Percentiles rank a stretch among this genome's conserved stretches.
Evolutionary conservation across 257 asterid genomes (phyloP).

Genomic region (Vinca minor): DNA sequence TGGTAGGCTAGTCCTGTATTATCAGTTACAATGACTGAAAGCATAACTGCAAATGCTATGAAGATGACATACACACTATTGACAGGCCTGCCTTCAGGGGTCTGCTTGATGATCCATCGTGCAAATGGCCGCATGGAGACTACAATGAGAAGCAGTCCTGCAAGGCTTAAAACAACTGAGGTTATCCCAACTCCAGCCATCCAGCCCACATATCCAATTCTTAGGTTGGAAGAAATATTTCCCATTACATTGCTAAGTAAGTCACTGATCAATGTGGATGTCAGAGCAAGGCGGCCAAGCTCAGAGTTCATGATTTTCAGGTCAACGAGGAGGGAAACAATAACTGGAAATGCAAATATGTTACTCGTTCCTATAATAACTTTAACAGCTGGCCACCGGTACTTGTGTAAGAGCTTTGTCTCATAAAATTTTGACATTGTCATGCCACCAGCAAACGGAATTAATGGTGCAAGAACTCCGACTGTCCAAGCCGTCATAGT

Average conservation of each 20-base stretch:
- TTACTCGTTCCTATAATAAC: conserved; percentile 35
- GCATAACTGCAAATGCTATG: conserved; percentile 37
- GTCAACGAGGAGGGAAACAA: conserved; percentile 54
- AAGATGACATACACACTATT: conserved; percentile 37
- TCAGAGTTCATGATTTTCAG: conserved; percentile 62
- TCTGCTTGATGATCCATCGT: conserved; percentile 44
- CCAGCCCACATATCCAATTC: conserved; percentile 37
- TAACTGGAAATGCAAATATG: conserved; percentile 44
- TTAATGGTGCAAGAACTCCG: conserved; percentile 34
- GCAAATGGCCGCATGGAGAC: conserved; percentile 45
- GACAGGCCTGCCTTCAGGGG: conserved; percentile 76
- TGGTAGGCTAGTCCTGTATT: conserved; percentile 58
- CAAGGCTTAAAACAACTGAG: conserved; percentile 26
- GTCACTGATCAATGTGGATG: conserved; percentile 56
- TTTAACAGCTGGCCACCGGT: conserved; percentile 40
- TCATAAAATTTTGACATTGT: not conserved
- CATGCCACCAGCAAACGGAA: conserved; percentile 22
- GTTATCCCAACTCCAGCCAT: conserved; percentile 26
- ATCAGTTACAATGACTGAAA: conserved; percentile 48
- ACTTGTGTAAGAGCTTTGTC: conserved; percentile 5
- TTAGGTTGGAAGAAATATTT: conserved; percentile 31
- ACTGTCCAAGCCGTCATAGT: conserved; percentile 76
- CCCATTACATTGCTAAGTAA: conserved; percentile 31
- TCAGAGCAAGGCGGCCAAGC: conserved; percentile 47
- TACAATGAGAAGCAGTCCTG: conserved; percentile 33